These are phyloP conservation scores for Tolypocladium sp. DNA, from an alignment of 2,329 filamentous ascomycete species.

Conservation along the genomic window DNA sequence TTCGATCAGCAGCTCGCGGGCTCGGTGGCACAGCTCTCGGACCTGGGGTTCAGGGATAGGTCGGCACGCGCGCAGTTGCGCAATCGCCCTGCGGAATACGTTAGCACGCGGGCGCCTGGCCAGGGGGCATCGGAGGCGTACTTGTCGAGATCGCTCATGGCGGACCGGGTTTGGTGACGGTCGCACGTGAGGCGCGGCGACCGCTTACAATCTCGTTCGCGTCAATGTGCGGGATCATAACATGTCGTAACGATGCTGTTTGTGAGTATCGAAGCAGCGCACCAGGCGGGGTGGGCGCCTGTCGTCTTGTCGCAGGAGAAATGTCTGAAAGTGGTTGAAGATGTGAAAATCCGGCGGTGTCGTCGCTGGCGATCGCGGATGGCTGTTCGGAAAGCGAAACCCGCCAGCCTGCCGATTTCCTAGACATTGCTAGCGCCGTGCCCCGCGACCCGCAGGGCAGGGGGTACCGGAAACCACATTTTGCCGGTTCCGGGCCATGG, in stretches of 20 bases:
- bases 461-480: conserved; percentile 6
- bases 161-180: conserved; percentile 7
- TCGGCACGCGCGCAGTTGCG: conserved; percentile 88
- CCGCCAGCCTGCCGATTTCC: not conserved
- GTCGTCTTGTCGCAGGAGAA: not conserved
- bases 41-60: conserved; percentile 95
- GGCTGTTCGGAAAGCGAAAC: not conserved
- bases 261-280: not conserved
- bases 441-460: not conserved
- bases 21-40: conserved; percentile 94
- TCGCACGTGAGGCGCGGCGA: conserved; percentile 12
- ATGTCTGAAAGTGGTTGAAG: not conserved
- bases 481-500: conserved; percentile 4
- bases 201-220: conserved; percentile 7
- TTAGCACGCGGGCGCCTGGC: conserved; percentile 1
- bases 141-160: conserved; percentile 93
- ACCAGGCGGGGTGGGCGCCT: not conserved
- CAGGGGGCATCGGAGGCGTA: conserved; percentile 30
- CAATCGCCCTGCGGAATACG: conserved; percentile 62
- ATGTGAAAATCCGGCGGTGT: not conserved
- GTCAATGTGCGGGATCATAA: conserved; percentile 10
- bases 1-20: conserved; percentile 89
- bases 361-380: not conserved
- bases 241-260: conserved; percentile 12
- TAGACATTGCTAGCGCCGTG: not conserved